Evolutionary conservation across 129 eudicot genomes (phyloP).

Genomic region (Mikania micrantha): DNA sequence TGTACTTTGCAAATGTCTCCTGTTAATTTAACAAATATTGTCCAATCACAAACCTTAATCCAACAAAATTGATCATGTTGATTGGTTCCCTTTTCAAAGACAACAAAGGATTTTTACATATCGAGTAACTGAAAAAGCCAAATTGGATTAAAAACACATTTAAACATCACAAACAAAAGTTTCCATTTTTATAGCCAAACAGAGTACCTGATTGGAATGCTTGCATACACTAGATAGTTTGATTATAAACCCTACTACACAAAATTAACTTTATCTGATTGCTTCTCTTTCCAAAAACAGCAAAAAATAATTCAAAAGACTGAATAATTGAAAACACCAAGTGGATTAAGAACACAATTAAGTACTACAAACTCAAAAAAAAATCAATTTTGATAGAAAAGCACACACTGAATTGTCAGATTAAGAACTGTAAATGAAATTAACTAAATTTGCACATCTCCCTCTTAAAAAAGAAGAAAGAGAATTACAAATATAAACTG

Average conservation of each 20-base stretch:
- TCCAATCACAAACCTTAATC: conserved; percentile 9
- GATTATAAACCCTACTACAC: neutral
- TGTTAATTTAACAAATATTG: conserved; percentile 17
- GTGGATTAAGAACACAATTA: neutral
- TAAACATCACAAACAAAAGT: neutral
- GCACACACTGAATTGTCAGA: neutral
- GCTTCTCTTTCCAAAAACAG: neutral
- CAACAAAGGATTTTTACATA: neutral
- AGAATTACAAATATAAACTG: neutral
- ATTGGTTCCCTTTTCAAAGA: neutral
- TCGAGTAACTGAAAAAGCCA: neutral
- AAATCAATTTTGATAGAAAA: neutral
- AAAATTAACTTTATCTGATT: neutral
- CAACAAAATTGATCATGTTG: neutral
- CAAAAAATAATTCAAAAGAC: neutral
- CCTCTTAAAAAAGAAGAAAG: neutral
- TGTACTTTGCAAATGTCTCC: conserved; percentile 82
- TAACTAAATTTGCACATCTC: neutral
- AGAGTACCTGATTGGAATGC: neutral
- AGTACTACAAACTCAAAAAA: neutral
- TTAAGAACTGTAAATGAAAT: neutral
- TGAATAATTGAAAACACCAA: conserved; percentile 2
- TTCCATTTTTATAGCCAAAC: neutral
- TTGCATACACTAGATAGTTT: neutral
- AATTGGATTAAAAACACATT: neutral